These are phyloP conservation scores for Phytomonas francai DNA, from an alignment of 208 protist species.

Conservation along the genomic window DNA sequence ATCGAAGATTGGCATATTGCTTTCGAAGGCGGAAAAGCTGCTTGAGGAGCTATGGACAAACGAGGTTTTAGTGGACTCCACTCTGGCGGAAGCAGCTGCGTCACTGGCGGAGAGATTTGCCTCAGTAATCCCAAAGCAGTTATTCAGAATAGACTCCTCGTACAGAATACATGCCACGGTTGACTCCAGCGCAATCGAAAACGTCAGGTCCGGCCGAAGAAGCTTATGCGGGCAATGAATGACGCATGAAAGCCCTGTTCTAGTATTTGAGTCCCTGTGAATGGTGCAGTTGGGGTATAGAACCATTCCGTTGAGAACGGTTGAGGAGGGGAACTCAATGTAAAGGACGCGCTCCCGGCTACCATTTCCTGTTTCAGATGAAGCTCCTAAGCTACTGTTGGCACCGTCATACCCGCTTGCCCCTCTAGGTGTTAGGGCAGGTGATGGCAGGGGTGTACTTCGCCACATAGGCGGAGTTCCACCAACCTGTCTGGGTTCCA, in stretches of 20 bases:
- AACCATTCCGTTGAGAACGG: conserved; percentile 26
- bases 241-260: conserved; percentile 24
- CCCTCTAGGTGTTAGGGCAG: conserved; percentile 41
- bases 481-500: conserved; percentile 42
- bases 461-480: conserved; percentile 35
- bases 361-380: not conserved
- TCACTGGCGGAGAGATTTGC: conserved; percentile 12
- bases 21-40: not conserved
- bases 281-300: conserved; percentile 39
- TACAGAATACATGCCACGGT: conserved; percentile 43
- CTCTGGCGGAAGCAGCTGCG: conserved; percentile 11
- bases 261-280: conserved; percentile 32
- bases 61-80: conserved; percentile 15
- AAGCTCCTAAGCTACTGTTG: not conserved
- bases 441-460: conserved; percentile 16
- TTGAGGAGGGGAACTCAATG: conserved; percentile 40
- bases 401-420: conserved; percentile 29
- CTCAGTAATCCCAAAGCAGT: conserved; percentile 60
- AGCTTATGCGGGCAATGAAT: conserved; percentile 19
- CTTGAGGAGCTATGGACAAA: conserved; percentile 2
- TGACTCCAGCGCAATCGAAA: conserved; percentile 73
- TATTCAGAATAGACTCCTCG: conserved; percentile 56
- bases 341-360: conserved; percentile 12
- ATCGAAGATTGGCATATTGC: not conserved
- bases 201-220: conserved; percentile 66